Evolutionary conservation across 192 early-diverging fungal species (phyloP), one percentile per base, ranked within the genome.

Genomic region (Ambispora gerdemannii): DNA sequence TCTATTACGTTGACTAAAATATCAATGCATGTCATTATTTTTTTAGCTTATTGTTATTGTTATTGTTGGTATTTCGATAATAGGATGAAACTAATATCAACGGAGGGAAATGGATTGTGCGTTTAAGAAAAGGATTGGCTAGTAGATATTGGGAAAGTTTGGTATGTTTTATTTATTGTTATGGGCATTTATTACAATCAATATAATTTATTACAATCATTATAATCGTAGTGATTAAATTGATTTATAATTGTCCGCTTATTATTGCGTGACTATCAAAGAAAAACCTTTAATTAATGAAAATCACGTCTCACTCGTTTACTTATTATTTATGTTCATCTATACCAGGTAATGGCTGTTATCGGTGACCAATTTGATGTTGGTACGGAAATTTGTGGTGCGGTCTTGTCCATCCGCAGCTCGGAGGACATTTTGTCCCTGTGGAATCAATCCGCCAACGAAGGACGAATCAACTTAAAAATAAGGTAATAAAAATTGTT

Each of bases 61-160:
- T 62, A 13, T 28, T 75, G 35, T 32, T 28, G 6, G 3, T 15
- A n/a, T 25, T 20, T 32, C 10, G 24, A 38, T 58, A 13, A 22
- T 50, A 82, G 83, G 95, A 97, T 69, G 75, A 83, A 2, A 81
- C 78, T 33, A 94, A 95, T 70, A 83, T 91, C 51, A 86, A 86
- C 63, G 96, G 96, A 43, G 96, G 96, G 52, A 96, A 96, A 72
- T 98, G 96, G 96, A 98, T 96, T 76, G 87, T 94, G 10, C 77
- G 95, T 59, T 74, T 98, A 62, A 93, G 90, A 73, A 98, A 98
- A 78, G 95, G 95, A 4, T 79, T 98, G 8, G 89, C 95, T 25
- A 87, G 89, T 56, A 81, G 95, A 10, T 92, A 94, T 72, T 98
- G 95, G 95, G 95, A 96, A 76, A 81, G 82, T 70, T 76, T 94